These are phyloP conservation scores for Orobanche coerulescens DNA, from an alignment of 257 asterid species.

Conservation along the genomic window DNA sequence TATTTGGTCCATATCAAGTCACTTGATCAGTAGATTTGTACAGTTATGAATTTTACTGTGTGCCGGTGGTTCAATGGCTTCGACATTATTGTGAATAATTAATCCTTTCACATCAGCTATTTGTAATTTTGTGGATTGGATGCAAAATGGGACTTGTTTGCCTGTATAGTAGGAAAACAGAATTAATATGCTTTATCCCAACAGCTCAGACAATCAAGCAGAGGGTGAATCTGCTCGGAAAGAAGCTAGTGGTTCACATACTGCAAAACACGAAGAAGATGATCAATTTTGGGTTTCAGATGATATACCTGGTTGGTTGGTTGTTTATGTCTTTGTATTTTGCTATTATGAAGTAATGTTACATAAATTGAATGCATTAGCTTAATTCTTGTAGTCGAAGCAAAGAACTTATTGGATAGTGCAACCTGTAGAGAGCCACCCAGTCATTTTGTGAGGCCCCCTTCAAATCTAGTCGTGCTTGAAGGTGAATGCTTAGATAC, in stretches of 20 bases:
- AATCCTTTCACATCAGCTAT: neutral
- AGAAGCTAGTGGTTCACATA: constrained; percentile 31
- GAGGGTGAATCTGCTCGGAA: constrained; percentile 33
- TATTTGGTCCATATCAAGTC: neutral
- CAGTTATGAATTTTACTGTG: neutral
- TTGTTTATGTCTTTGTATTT: constrained; percentile 20
- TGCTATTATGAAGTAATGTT: constrained; percentile 2
- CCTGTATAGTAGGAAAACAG: neutral
- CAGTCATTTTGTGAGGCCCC: constrained; percentile 57
- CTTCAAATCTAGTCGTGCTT: constrained; percentile 87
- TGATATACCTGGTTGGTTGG: constrained; percentile 80
- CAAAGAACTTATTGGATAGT: constrained; percentile 55
- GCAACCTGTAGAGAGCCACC: constrained; percentile 33
- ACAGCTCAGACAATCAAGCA: constrained; percentile 59
- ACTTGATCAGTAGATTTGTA: neutral
- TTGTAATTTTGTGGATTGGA: neutral
- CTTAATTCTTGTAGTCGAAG: constrained; percentile 47
- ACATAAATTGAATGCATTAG: constrained; percentile 14
- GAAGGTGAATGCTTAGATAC: constrained; percentile 96
- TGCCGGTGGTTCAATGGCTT: constrained; percentile 1
- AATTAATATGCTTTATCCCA: constrained; percentile 18
- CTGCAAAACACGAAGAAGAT: constrained; percentile 40
- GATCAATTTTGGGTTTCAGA: constrained; percentile 77
- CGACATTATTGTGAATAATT: neutral
- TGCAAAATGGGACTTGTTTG: neutral